A percentile compares a stretch with the other conserved stretches of the same genome.
Evolutionary conservation across 176 grass and related monocot genomes (phyloP).

Genomic region (Oryza officinalis): DNA sequence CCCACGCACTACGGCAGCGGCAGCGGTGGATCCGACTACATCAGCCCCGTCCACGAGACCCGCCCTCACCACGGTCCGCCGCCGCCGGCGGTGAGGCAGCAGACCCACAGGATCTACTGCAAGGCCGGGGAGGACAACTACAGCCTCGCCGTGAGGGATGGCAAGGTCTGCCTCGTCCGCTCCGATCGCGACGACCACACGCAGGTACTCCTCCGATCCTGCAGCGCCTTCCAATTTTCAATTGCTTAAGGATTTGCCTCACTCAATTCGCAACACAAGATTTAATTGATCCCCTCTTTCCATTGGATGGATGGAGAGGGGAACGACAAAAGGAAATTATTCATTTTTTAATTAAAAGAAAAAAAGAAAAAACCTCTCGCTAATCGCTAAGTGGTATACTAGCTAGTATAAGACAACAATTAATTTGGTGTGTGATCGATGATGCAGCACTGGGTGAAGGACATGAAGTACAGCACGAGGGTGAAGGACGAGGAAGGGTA

Average conservation of each 20-base stretch:
- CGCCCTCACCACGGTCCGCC: constrained; percentile 33
- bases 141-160: constrained; percentile 59
- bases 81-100: constrained; percentile 35
- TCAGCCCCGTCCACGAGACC: constrained; percentile 10
- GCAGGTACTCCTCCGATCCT: constrained; percentile 35
- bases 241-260: no score
- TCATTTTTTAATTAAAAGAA: no score
- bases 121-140: constrained; percentile 55
- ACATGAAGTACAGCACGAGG: constrained; percentile 78
- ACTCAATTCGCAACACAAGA: no score
- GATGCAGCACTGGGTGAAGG: constrained; percentile 92
- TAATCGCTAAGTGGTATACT: no score
- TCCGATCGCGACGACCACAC: constrained; percentile 47
- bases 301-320: no score
- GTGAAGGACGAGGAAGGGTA: constrained; percentile 85
- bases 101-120: constrained; percentile 57
- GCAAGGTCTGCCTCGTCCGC: constrained; percentile 49
- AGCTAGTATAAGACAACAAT: no score
- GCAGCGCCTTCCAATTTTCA: no score
- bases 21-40: constrained; percentile 25
- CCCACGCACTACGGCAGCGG: constrained; percentile 28
- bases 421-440: no score
- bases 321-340: no score
- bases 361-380: no score
- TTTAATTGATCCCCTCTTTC: no score